Conservation (phyloP, 192 early-diverging fungal genomes). For the Backusella tarrabulga region DNA sequence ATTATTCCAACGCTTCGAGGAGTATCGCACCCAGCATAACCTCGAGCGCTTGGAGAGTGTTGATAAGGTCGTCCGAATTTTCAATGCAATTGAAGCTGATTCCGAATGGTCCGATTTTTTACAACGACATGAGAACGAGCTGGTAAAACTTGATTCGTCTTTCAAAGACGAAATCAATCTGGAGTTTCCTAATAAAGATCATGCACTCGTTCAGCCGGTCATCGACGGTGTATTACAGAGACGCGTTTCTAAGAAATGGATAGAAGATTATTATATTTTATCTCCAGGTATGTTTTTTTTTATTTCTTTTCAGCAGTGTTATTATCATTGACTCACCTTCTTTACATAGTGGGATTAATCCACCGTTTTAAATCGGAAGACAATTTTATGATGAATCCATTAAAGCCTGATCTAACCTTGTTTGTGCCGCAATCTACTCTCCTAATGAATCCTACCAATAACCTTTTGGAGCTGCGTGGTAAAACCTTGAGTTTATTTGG, state of each 20-base stretch:
- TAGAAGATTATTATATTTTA: conserved; percentile 1
- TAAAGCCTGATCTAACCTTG: conserved; percentile 3
- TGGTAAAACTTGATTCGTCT: conserved; percentile 32
- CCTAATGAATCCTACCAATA: not conserved
- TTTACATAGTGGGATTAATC: not conserved
- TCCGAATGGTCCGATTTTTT: conserved; percentile 42
- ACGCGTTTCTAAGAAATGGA: not conserved
- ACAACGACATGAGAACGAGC: conserved; percentile 27
- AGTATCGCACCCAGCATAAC: conserved; percentile 19
- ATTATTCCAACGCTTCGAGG: conserved; percentile 20
- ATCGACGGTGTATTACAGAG: conserved; percentile 19
- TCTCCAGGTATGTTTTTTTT: not conserved
- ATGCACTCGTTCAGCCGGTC: conserved; percentile 27
- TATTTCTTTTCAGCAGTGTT: not conserved
- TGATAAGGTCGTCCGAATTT: not conserved
- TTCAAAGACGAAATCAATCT: conserved; percentile 24
- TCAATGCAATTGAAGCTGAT: conserved; percentile 39
- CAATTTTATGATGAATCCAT: not conserved
- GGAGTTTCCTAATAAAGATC: conserved; percentile 36
- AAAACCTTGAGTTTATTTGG: not conserved
- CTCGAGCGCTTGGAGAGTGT: conserved; percentile 15
- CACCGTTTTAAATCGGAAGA: conserved; percentile 6
- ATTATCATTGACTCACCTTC: not conserved
- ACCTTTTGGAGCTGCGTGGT: not conserved
- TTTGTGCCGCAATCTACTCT: not conserved